phyloP scores from a whole-genome alignment of 768 basidiomycete species.

The Pleurotus tuoliensis region DNA sequence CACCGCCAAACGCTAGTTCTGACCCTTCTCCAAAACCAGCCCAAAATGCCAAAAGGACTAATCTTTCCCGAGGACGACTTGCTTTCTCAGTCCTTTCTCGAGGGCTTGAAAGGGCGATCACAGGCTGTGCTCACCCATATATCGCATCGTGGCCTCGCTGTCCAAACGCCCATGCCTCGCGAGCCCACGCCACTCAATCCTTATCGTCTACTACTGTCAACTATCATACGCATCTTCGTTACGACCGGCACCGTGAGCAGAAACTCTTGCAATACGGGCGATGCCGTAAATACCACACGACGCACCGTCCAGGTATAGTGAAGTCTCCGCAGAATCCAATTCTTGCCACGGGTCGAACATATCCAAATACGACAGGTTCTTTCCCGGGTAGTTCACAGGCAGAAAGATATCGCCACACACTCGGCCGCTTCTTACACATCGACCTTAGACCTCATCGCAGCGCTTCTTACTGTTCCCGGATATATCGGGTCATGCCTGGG shows the following conservation, averaged over 20 bases:
- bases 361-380: no score
- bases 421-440: neutral
- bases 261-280: neutral
- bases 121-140: neutral
- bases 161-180: neutral
- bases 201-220: neutral
- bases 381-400: neutral
- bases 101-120: neutral
- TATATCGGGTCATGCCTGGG: neutral
- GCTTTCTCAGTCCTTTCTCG: neutral
- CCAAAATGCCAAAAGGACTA: neutral
- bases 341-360: neutral
- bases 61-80: neutral
- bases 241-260: neutral
- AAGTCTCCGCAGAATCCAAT: no score
- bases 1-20: neutral
- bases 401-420: neutral
- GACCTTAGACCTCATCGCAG: neutral
- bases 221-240: neutral
- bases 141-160: neutral
- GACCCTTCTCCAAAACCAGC: neutral
- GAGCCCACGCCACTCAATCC: neutral
- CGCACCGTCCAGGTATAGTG: neutral
- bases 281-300: conserved; percentile 1
- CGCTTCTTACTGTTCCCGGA: neutral